phyloP scores from a whole-genome alignment of 169 alveolate genomes.

The Perkinsus olseni region DNA sequence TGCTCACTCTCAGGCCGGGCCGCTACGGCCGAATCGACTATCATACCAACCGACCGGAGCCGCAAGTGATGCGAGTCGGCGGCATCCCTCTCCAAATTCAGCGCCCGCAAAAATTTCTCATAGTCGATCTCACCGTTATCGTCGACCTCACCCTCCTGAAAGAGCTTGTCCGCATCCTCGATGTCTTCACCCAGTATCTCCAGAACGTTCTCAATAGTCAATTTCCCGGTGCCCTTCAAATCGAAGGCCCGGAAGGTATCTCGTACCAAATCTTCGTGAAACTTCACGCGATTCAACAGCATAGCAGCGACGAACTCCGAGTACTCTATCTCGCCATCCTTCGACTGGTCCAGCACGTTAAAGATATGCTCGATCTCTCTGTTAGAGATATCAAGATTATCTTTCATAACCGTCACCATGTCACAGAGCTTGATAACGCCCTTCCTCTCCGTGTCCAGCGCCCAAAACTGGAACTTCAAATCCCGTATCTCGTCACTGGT shows the following conservation, averaged over 20 bases:
- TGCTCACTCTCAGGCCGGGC: not conserved
- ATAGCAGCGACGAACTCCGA: slow-evolving; percentile 10
- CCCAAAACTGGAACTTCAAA: not conserved
- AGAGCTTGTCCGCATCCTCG: not conserved
- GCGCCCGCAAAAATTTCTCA: not conserved
- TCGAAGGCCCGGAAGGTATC: slow-evolving; percentile 1
- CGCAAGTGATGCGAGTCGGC: not conserved
- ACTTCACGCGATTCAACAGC: not conserved
- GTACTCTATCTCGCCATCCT: not conserved
- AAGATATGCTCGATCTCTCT: not conserved
- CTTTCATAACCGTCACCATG: not conserved
- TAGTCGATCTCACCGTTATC: not conserved
- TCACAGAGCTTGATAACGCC: not conserved
- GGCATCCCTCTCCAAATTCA: not conserved
- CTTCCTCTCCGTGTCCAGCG: not conserved
- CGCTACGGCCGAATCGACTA: not conserved
- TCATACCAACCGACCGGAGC: not conserved
- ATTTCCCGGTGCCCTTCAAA: not conserved
- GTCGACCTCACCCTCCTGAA: not conserved
- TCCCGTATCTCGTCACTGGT: slow-evolving; percentile 7
- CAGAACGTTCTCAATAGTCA: not conserved
- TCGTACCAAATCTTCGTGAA: slow-evolving; percentile 7
- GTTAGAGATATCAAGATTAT: not conserved
- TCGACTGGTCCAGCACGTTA: not conserved
- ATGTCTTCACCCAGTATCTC: not conserved